Percentiles rank a stretch among this genome's conserved stretches.
Conservation (phyloP, 805 yeast genomes). For the Yamadazyma olivae region DNA sequence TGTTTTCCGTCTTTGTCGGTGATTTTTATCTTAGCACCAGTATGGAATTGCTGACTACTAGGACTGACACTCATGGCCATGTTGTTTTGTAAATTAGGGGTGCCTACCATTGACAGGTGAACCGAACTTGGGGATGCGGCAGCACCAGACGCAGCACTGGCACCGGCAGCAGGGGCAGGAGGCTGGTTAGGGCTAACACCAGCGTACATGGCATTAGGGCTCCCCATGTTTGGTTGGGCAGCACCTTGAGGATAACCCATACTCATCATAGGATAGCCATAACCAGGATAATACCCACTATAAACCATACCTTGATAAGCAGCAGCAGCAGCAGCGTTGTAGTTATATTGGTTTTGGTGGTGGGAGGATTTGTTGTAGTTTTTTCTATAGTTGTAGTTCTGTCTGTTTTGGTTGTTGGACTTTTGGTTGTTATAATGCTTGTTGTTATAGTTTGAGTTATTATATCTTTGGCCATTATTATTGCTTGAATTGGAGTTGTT, state of each 20-base stretch:
- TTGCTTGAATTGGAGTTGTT: background rate
- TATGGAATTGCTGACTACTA: slow-evolving; percentile 6
- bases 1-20: slow-evolving; percentile 43
- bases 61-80: slow-evolving; percentile 5
- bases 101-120: background rate
- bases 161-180: too few relatives aligned
- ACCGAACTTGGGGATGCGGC: slow-evolving; percentile 5
- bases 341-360: slow-evolving; percentile 18
- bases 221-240: slow-evolving; percentile 5
- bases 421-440: slow-evolving; percentile 9
- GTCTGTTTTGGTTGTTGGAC: slow-evolving; percentile 4
- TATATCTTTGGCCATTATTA: slow-evolving; percentile 3
- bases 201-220: slow-evolving; percentile 5
- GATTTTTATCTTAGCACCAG: slow-evolving; percentile 27
- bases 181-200: slow-evolving; percentile 1
- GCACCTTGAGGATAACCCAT: slow-evolving; percentile 10
- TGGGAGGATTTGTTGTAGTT: slow-evolving; percentile 15
- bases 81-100: slow-evolving; percentile 1
- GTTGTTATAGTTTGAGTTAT: slow-evolving; percentile 14
- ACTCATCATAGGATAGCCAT: slow-evolving; percentile 19
- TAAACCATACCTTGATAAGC: slow-evolving; percentile 15
- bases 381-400: slow-evolving; percentile 12
- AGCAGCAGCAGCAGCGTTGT: slow-evolving; percentile 16
- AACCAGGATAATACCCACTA: slow-evolving; percentile 22
- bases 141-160: background rate